Conservation (phyloP, 2,329 filamentous ascomycete genomes). For the Periconia sp. region DNA sequence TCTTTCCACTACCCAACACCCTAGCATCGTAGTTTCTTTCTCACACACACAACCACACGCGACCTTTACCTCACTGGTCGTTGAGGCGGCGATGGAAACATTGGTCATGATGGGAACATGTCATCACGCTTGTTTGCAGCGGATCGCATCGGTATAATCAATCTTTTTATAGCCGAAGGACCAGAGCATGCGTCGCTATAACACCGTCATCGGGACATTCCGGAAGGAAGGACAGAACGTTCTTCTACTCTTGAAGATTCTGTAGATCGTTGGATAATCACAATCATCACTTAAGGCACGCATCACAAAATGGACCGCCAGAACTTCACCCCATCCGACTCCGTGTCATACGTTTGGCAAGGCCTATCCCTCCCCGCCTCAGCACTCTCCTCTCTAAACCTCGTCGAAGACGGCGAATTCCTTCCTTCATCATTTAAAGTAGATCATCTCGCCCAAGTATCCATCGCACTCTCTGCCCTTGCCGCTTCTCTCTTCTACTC, state of each 20-base stretch:
- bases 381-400: conserved; percentile 22
- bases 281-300: not conserved
- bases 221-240: not conserved
- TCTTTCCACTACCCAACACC: no score
- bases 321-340: conserved; percentile 24
- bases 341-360: conserved; percentile 35
- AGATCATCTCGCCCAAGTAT: conserved; percentile 54
- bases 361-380: conserved; percentile 23
- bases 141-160: not conserved
- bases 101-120: not conserved
- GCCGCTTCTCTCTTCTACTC: conserved; percentile 52
- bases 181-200: no score
- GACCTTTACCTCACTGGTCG: no score
- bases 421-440: conserved; percentile 59
- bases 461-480: conserved; percentile 55
- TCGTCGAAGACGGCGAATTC: conserved; percentile 25
- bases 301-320: conserved; percentile 21
- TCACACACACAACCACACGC: no score
- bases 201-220: no score
- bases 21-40: no score
- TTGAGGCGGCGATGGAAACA: no score
- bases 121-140: not conserved
- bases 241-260: not conserved
- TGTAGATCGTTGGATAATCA: not conserved
- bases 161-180: not conserved